Percentiles rank a stretch among this genome's conserved stretches.
Conservation (phyloP, 2,329 filamentous ascomycete genomes). For the Metarhizium robertsii region DNA sequence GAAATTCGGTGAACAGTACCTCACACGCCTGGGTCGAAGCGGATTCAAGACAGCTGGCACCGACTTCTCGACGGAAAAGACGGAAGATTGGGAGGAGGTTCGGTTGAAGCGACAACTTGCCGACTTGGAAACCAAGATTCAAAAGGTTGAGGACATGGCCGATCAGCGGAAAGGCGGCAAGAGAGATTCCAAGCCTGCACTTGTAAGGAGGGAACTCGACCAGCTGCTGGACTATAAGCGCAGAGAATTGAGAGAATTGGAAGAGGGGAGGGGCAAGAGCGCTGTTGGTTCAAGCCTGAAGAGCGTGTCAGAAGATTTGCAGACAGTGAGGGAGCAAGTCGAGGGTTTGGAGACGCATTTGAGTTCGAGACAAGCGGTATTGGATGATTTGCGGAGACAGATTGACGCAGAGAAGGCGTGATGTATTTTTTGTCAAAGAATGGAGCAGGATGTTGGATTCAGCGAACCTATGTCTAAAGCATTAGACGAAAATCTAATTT, state of each 20-base stretch:
- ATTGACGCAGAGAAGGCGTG: slow-evolving; percentile 72
- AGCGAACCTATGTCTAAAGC: background rate
- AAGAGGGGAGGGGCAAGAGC: slow-evolving; percentile 59
- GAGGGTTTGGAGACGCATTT: slow-evolving; percentile 82
- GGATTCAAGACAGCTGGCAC: slow-evolving; percentile 77
- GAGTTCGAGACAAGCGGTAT: slow-evolving; percentile 60
- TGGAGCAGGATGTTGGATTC: background rate
- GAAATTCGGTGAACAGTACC: slow-evolving; percentile 95
- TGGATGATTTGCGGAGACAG: slow-evolving; percentile 70
- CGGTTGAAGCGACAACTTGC: slow-evolving; percentile 84
- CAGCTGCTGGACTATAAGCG: slow-evolving; percentile 93
- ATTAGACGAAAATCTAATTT: background rate
- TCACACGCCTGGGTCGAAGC: slow-evolving; percentile 79
- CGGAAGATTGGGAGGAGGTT: slow-evolving; percentile 97
- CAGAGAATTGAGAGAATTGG: slow-evolving; percentile 64
- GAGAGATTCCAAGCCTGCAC: slow-evolving; percentile 72
- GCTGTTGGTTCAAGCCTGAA: slow-evolving; percentile 65
- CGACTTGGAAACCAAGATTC: slow-evolving; percentile 82
- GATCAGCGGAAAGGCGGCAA: slow-evolving; percentile 53
- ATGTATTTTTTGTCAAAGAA: background rate
- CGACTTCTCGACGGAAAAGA: slow-evolving; percentile 77
- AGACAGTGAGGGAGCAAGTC: slow-evolving; percentile 87
- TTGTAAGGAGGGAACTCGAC: slow-evolving; percentile 91
- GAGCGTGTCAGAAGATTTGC: slow-evolving; percentile 74
- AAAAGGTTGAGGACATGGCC: slow-evolving; percentile 66